Evolutionary conservation across 1,284 basidiomycete species (phyloP).

Genomic region (Exobasidium cylindrosporum): DNA sequence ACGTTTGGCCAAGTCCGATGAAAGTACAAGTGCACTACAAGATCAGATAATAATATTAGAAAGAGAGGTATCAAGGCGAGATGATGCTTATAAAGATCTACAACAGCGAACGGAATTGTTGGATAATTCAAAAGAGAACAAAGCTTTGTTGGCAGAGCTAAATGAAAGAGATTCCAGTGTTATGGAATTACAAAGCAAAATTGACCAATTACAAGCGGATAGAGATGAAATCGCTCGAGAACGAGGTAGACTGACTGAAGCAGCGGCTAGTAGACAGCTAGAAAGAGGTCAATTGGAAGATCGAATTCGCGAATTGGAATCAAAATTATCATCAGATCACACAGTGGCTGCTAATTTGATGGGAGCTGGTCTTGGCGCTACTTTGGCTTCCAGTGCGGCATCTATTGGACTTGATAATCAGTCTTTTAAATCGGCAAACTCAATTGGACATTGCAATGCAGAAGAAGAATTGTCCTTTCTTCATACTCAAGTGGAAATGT

Average conservation of each 20-base stretch:
- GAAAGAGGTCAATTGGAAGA: conserved; percentile 21
- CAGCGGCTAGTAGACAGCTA: conserved; percentile 17
- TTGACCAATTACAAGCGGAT: conserved; percentile 71
- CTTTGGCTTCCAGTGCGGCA: neutral
- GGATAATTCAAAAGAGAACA: conserved; percentile 59
- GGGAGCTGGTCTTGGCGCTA: neutral
- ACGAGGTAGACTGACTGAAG: conserved; percentile 15
- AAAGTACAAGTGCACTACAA: conserved; percentile 68
- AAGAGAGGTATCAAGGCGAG: conserved; percentile 68
- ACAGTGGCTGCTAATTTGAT: neutral
- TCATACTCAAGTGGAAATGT: conserved; percentile 18
- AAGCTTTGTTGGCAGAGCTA: conserved; percentile 64
- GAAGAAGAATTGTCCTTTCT: conserved; percentile 14
- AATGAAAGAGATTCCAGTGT: conserved; percentile 75
- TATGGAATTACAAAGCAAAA: conserved; percentile 68
- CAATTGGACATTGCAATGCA: neutral
- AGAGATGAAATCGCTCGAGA: conserved; percentile 27
- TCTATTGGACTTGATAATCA: neutral
- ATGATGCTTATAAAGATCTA: conserved; percentile 67
- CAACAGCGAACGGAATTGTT: conserved; percentile 69
- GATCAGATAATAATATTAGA: conserved; percentile 75
- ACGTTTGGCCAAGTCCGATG: conserved; percentile 74
- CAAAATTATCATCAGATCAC: neutral
- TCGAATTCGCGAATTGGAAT: conserved; percentile 17
- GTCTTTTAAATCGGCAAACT: neutral